A percentile compares a stretch with the other conserved stretches of the same genome.
These are phyloP conservation scores for Solanum medicagineum DNA, from an alignment of 257 asterid genomes.

Conservation along the genomic window DNA sequence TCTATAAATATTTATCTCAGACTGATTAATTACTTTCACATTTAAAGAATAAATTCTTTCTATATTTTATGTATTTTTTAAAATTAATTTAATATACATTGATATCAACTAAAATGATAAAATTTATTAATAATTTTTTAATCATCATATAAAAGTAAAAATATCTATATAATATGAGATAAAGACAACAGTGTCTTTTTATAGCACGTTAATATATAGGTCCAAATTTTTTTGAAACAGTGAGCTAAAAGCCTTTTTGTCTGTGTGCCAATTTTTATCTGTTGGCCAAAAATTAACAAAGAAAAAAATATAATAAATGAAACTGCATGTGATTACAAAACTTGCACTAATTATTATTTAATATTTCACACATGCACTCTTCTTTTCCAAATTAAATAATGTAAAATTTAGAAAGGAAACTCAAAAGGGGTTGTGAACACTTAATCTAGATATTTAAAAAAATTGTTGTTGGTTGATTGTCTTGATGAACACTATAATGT, in stretches of 20 bases:
- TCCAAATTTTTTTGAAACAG: not conserved
- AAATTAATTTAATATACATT: too few species aligned
- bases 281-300: not conserved
- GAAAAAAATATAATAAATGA: not conserved
- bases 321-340: not conserved
- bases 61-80: too few species aligned
- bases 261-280: not conserved
- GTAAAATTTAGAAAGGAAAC: not conserved
- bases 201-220: not conserved
- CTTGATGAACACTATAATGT: not conserved
- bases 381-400: not conserved
- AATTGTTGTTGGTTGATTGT: not conserved
- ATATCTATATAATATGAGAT: too few species aligned
- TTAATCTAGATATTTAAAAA: not conserved
- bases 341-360: not conserved
- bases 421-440: not conserved
- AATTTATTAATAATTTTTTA: too few species aligned
- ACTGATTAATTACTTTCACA: too few species aligned
- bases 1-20: too few species aligned
- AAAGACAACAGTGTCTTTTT: too few species aligned
- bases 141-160: too few species aligned
- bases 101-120: too few species aligned
- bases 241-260: not conserved
- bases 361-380: not conserved
- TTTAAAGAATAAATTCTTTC: too few species aligned